These are phyloP conservation scores for Globisporangium mamillatum DNA, from an alignment of 352 stramenopile species.

Conservation along the genomic window DNA sequence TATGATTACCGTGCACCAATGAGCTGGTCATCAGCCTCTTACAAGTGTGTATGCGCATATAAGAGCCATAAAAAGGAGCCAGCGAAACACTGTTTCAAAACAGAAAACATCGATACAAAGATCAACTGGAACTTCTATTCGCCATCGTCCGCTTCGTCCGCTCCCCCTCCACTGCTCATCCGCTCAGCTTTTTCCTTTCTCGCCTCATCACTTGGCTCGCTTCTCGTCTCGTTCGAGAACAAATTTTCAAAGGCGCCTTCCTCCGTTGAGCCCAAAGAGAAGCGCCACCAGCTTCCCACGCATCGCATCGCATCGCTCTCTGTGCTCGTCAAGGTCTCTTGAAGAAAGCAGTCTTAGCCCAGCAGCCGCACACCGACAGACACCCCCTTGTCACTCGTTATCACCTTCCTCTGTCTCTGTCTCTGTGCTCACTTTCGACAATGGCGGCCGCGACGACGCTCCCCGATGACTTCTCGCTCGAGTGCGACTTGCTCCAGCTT, in stretches of 20 bases:
- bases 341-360: background rate
- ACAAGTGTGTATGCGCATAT: too few relatives aligned
- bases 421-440: background rate
- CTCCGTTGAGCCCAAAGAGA: too few relatives aligned
- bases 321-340: background rate
- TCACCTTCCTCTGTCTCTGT: background rate
- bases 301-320: background rate
- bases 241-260: background rate
- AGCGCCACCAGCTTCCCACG: too few relatives aligned
- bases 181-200: background rate
- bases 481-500: slow-evolving; percentile 38
- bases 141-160: background rate
- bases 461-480: slow-evolving; percentile 28
- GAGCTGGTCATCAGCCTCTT: too few relatives aligned
- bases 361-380: background rate
- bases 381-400: background rate
- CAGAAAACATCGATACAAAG: too few relatives aligned
- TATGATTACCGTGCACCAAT: too few relatives aligned
- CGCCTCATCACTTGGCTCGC: background rate
- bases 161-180: background rate
- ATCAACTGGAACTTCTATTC: background rate
- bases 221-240: slow-evolving; percentile 18
- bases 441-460: slow-evolving; percentile 24
- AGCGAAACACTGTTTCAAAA: too few relatives aligned
- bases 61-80: too few relatives aligned